Conservation (phyloP, 768 basidiomycete genomes). For the Botryobasidium botryosum region DNA sequence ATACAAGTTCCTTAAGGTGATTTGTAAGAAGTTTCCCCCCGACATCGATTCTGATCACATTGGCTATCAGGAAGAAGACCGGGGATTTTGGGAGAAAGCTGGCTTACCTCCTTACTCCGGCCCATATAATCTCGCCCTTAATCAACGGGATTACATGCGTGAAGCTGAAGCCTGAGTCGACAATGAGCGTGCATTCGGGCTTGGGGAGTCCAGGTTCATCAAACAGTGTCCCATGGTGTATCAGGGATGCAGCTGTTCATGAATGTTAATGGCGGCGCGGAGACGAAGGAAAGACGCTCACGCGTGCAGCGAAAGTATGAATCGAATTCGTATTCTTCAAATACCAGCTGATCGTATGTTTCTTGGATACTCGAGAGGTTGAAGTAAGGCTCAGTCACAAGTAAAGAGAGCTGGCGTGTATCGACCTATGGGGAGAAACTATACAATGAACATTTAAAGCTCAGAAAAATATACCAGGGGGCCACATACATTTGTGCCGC, state of each 20-base stretch:
- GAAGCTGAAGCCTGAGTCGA: conserved; percentile 89
- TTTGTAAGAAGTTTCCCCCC: conserved; percentile 94
- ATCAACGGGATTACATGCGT: conserved; percentile 82
- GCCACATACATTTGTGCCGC: conserved; percentile 41
- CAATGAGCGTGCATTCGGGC: conserved; percentile 68
- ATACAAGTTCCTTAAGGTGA: conserved; percentile 83
- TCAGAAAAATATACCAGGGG: too few relatives aligned
- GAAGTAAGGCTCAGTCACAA: conserved; percentile 90
- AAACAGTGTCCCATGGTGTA: conserved; percentile 63
- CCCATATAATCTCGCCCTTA: conserved; percentile 55
- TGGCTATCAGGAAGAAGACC: not conserved
- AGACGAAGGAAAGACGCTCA: conserved; percentile 27
- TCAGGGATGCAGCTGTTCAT: conserved; percentile 52
- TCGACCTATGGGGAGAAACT: conserved; percentile 36
- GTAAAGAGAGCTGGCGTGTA: conserved; percentile 50
- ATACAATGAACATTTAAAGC: conserved; percentile 5
- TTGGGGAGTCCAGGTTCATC: conserved; percentile 23
- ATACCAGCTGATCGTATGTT: conserved; percentile 86
- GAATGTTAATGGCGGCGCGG: conserved; percentile 10
- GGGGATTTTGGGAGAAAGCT: conserved; percentile 2
- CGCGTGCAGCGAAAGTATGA: conserved; percentile 69
- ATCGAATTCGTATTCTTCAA: conserved; percentile 90
- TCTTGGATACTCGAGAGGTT: conserved; percentile 86
- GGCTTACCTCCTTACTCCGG: conserved; percentile 60
- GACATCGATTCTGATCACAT: conserved; percentile 57